Evolutionary conservation across 1,139 yeast genomes (phyloP).

Genomic region (Sugiyamaella xylanicola): DNA sequence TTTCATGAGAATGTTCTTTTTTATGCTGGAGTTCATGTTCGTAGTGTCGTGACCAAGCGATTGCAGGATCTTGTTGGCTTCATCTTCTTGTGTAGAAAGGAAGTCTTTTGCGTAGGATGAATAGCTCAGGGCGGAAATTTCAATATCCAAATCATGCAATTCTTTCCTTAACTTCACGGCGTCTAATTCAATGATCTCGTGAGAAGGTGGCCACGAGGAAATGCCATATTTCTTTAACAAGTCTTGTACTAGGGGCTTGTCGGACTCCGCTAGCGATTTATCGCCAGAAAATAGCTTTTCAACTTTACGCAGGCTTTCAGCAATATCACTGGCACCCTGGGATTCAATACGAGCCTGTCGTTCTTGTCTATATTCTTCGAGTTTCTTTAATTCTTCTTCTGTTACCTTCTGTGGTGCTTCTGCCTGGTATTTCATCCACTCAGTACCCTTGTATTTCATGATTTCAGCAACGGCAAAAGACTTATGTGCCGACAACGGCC

Average conservation of each 20-base stretch:
- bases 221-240: conserved; percentile 56
- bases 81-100: conserved; percentile 38
- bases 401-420: conserved; percentile 69
- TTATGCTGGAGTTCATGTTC: conserved; percentile 35
- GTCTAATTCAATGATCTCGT: conserved; percentile 36
- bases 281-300: conserved; percentile 24
- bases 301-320: conserved; percentile 34
- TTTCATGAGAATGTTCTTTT: conserved; percentile 42
- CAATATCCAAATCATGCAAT: conserved; percentile 33
- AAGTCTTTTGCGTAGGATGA: conserved; percentile 35
- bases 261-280: conserved; percentile 21
- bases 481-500: conserved; percentile 81
- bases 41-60: conserved; percentile 38
- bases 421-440: conserved; percentile 76
- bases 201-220: conserved; percentile 59
- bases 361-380: conserved; percentile 47
- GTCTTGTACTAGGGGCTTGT: conserved; percentile 48
- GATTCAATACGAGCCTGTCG: conserved; percentile 37
- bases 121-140: conserved; percentile 34
- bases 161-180: conserved; percentile 33
- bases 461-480: conserved; percentile 94
- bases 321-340: conserved; percentile 33
- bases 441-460: conserved; percentile 85
- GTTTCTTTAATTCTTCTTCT: conserved; percentile 59
- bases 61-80: conserved; percentile 37